Base-by-base conservation (phyloP, 257 asterid species). In the Nicotiana knightiana region DNA sequence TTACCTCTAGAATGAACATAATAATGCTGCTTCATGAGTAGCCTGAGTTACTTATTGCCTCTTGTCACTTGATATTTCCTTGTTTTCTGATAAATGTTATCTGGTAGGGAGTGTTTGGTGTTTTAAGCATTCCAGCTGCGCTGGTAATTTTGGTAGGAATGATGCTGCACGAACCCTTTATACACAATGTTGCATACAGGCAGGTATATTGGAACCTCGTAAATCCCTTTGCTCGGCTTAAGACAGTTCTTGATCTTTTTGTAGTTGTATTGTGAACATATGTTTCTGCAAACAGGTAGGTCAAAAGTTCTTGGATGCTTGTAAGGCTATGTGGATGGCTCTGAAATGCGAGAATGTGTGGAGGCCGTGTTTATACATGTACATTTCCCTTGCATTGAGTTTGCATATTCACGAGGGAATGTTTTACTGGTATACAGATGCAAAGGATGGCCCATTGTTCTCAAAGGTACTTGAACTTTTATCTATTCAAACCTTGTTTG, bases 351-450 rank as follows among this genome's bases (percentile, higher is more conserved):
- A 93, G 51, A 86, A 81, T 35, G 91, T 89, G 6, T 90, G 96
- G 97, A 90, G 88, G 86, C 97, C 96, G 5, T 87, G 93, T 9
- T 84, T 91, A 10, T 93, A 90, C 83, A 90, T 93, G 93, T 91
- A 81, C 85, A 81, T 93, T 4, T 91, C 94, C 26, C 80, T 90
- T 67, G 92, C 96, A 59, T 83, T 91, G 48, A 91, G 91, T 87
- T 85, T 93, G 68, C 90, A 93, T 73, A 90, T 92, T 75, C 94
- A 90, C 51, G 96, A 91, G 88, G 97, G 96, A 5, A 93, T 88
- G 67, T 90, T 93, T 81, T 91, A 90, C 53, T 93, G 97, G 94
- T 91, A 86, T 13, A 91, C 97, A 6, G 89, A 93, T 83, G 90
- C 94, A 9, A 82, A 81, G 13, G 96, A 85, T 51, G 93, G 96